Evolutionary conservation across 208 protist species (phyloP).

Genomic region (Tritrichomonas foetus): DNA sequence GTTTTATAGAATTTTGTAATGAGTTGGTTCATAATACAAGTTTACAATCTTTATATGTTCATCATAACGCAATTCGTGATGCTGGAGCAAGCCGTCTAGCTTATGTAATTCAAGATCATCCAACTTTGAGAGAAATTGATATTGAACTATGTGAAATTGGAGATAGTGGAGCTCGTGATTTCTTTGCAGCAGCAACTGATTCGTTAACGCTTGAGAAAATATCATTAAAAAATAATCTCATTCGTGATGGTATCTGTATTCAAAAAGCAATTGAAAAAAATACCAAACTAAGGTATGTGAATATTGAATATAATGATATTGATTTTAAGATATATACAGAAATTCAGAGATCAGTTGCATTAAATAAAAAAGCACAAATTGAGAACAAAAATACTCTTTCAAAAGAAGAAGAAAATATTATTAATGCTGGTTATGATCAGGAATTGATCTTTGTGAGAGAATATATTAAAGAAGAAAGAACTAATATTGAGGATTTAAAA

Average conservation of each 20-base stretch:
- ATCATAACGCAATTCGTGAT: conserved; percentile 3
- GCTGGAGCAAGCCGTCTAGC: not conserved
- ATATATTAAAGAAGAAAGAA: no score
- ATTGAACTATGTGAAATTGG: conserved; percentile 20
- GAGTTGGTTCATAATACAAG: not conserved
- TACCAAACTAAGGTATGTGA: not conserved
- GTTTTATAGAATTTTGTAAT: not conserved
- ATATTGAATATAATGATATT: conserved; percentile 21
- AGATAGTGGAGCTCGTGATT: not conserved
- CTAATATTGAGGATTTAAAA: no score
- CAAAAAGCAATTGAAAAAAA: not conserved
- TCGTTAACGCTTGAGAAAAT: not conserved
- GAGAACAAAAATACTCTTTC: not conserved
- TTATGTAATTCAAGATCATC: not conserved
- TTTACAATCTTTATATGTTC: not conserved
- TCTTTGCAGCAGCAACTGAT: not conserved
- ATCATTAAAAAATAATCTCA: not conserved
- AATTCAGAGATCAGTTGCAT: not conserved
- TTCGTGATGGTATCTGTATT: not conserved
- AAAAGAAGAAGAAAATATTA: not conserved
- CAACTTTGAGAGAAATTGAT: not conserved
- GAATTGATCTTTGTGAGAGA: no score
- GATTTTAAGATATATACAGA: not conserved
- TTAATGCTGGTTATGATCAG: no score
- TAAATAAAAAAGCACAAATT: not conserved